phyloP scores from a whole-genome alignment of 2,329 filamentous ascomycete species.

The Fusarium piperis region DNA sequence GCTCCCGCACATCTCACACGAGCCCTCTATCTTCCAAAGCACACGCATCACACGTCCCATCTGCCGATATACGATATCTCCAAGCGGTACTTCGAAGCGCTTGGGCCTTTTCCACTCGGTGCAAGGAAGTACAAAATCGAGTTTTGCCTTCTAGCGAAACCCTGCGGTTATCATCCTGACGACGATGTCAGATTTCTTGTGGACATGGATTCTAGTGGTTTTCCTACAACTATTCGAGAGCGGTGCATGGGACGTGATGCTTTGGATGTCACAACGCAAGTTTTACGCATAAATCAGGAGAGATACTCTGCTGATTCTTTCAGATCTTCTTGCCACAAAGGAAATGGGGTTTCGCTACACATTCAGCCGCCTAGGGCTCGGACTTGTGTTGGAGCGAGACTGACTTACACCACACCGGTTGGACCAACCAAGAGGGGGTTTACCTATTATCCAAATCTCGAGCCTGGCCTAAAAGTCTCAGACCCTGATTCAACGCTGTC shows the following conservation, averaged over 20 bases:
- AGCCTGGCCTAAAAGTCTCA: neutral
- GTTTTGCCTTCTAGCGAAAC: slow-evolving; percentile 14
- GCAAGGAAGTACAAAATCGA: slow-evolving; percentile 9
- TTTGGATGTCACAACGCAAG: slow-evolving; percentile 11
- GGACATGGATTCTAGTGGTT: neutral
- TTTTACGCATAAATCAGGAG: no score
- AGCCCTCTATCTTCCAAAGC: slow-evolving; percentile 6
- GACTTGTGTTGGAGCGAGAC: neutral
- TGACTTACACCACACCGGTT: neutral
- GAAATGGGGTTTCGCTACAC: neutral
- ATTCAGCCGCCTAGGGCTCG: neutral
- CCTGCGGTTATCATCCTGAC: neutral
- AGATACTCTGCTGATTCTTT: neutral
- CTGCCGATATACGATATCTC: slow-evolving; percentile 13
- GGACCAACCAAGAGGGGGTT: neutral
- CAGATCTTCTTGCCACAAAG: neutral
- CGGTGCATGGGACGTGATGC: neutral
- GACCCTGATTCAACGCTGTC: neutral
- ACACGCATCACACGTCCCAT: neutral
- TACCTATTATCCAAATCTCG: neutral
- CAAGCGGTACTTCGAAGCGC: neutral
- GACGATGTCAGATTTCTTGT: slow-evolving; percentile 18
- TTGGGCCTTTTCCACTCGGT: neutral
- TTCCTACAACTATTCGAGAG: neutral
- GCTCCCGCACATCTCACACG: neutral